Evolutionary conservation across 2,329 filamentous ascomycete species (phyloP).

Genomic region (Teratosphaeria zuluensis): DNA sequence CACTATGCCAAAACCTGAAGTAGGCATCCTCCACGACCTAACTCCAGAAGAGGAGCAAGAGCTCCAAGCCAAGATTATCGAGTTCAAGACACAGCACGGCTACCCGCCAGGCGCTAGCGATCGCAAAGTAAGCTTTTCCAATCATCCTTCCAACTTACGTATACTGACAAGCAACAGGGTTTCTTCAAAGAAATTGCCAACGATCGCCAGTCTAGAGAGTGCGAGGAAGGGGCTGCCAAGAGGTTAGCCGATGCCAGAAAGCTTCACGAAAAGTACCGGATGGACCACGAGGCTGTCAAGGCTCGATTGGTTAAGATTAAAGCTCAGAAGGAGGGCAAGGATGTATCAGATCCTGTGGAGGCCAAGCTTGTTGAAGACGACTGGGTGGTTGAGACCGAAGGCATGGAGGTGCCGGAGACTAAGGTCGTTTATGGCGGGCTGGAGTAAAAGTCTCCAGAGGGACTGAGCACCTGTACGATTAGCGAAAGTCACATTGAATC

Average conservation of each 20-base stretch:
- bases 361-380: not conserved
- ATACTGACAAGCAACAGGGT: not conserved
- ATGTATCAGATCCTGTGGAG: not conserved
- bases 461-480: no score
- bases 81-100: not conserved
- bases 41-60: not conserved
- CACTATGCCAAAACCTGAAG: not conserved
- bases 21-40: not conserved
- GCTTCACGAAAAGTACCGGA: not conserved
- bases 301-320: not conserved
- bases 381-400: not conserved
- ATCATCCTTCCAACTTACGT: not conserved
- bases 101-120: not conserved
- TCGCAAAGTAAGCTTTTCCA: not conserved
- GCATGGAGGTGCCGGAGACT: not conserved
- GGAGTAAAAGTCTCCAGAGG: no score
- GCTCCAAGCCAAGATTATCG: not conserved
- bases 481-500: no score
- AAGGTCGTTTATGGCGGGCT: not conserved
- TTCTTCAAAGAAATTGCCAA: not conserved
- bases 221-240: not conserved
- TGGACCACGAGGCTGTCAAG: not conserved
- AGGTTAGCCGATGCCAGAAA: not conserved
- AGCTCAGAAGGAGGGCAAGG: not conserved
- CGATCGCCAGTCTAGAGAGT: not conserved